Base-by-base conservation (phyloP, 441 rosid species). In the Dalechampia spathulata region DNA sequence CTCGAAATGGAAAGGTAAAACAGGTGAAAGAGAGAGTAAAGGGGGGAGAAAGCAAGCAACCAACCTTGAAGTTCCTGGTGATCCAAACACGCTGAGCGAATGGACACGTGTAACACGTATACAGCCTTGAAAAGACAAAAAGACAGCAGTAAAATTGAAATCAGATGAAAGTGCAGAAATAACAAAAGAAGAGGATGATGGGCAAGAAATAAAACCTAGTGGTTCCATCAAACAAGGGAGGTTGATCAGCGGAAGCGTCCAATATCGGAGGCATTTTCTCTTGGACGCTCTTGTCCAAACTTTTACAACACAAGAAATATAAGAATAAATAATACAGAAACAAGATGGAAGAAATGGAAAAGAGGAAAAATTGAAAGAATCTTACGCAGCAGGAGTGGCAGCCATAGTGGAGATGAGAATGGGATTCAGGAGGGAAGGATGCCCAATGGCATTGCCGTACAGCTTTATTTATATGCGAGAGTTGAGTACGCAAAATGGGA, bases 31-130 rank as follows among this genome's bases (percentile, higher is more conserved):
- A 30, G 32, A 4, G 16, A 7, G 3, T 3, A 4, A 1, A 7
- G n/a, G 6, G 5, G 19, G 2, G 41, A 12, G 7, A 11, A 19
- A 17, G 23, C 7, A 55, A 15, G 39, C 3, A 2, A 30, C 83
- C 3, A 2, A 30, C 83, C 83, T 78, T 78, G 41, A 41, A 61
- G 55, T 78, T 75, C 43, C 83, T 65, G 60, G 78, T 68, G 60
- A 78, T 78, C 83, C 80, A 78, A 13, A 63, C 78, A 21, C 83
- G 74, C 61, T 75, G 83, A 0, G 78, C 83, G 20, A 19, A 78
- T 14, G 78, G 78, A 54, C 78, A 75, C 7, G 32, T n/a, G 71
- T 67, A 68, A 17, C 56, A 36, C 3, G 70, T 60, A 60, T 78
- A 78, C 62, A 78, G 15, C 68, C 83, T 78, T 60, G 16, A 38